Evolutionary conservation across 2,329 filamentous ascomycete species (phyloP).

Genomic region (Scedosporium minutisporum): DNA sequence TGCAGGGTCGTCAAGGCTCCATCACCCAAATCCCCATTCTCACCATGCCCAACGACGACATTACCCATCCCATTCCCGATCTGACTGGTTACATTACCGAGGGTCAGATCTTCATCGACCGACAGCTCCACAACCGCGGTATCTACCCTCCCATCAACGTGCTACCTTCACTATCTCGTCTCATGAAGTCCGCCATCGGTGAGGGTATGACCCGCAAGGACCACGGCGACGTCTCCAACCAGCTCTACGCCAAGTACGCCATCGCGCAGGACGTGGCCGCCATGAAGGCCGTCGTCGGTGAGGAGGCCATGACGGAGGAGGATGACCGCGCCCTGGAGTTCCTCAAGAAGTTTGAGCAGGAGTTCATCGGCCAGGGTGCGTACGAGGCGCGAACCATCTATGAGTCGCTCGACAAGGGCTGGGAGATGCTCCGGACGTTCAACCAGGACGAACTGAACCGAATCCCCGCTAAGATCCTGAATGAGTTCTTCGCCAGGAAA

Average conservation of each 20-base stretch:
- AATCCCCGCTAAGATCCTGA: constrained; percentile 72
- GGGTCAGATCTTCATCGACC: constrained; percentile 96
- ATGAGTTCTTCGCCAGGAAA: constrained; percentile 71
- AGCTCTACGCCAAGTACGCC: constrained; percentile 98
- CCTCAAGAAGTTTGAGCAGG: constrained; percentile 94
- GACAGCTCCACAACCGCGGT: constrained; percentile 88
- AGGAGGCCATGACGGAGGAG: constrained; percentile 89
- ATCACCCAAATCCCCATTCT: constrained; percentile 98
- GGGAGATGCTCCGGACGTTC: constrained; percentile 93
- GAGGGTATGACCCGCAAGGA: constrained; percentile 95
- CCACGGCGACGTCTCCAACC: constrained; percentile 97
- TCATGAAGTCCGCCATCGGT: constrained; percentile 99
- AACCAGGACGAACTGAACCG: constrained; percentile 97
- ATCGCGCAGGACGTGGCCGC: constrained; percentile 96
- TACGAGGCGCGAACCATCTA: constrained; percentile 89
- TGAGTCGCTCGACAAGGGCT: constrained; percentile 91
- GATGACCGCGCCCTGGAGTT: constrained; percentile 98
- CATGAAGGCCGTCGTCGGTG: constrained; percentile 99
- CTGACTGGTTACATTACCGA: constrained; percentile 98
- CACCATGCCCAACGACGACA: constrained; percentile 99
- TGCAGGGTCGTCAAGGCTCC: constrained; percentile 90
- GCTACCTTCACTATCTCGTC: constrained; percentile 89
- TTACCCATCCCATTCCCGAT: constrained; percentile 97
- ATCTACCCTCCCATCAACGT: constrained; percentile 99
- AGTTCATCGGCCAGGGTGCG: constrained; percentile 82